Conservation (phyloP, 1,284 basidiomycete genomes). For the Leccinum subfulvum region DNA sequence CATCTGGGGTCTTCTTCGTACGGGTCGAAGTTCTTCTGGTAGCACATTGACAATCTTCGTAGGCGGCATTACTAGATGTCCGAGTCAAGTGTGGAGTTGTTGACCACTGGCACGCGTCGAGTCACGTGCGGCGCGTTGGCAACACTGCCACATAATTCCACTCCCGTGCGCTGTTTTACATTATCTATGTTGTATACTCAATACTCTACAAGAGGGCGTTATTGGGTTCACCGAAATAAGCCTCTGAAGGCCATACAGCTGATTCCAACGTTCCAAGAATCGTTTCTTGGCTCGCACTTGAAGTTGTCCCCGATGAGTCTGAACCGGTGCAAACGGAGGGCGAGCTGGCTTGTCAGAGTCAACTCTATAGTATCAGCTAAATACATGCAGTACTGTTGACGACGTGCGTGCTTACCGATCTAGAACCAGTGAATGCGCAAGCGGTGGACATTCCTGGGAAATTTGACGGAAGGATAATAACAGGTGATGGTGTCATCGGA, state of each 20-base stretch:
- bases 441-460: conserved; percentile 16
- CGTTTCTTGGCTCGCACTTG: conserved; percentile 11
- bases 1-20: too few relatives aligned
- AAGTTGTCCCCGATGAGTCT: conserved; percentile 14
- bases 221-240: conserved; percentile 21
- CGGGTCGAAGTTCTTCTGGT: too few relatives aligned
- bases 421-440: conserved; percentile 9
- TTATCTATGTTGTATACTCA: not conserved
- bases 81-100: too few relatives aligned
- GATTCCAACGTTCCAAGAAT: conserved; percentile 16
- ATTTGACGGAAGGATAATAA: conserved; percentile 17
- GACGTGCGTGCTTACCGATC: not conserved
- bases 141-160: not conserved
- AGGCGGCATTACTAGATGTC: too few relatives aligned
- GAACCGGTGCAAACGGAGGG: conserved; percentile 13
- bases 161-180: too few relatives aligned
- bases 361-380: too few relatives aligned
- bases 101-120: too few relatives aligned
- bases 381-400: too few relatives aligned
- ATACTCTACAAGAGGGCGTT: conserved; percentile 9
- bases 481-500: conserved; percentile 15
- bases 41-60: too few relatives aligned
- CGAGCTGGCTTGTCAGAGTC: conserved; percentile 7
- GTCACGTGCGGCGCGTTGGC: conserved; percentile 8
- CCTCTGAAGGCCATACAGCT: conserved; percentile 17